A percentile compares a stretch with the other conserved stretches of the same genome.
These are phyloP conservation scores for Boletus reticuloceps DNA, from an alignment of 768 basidiomycete genomes.

Conservation along the genomic window DNA sequence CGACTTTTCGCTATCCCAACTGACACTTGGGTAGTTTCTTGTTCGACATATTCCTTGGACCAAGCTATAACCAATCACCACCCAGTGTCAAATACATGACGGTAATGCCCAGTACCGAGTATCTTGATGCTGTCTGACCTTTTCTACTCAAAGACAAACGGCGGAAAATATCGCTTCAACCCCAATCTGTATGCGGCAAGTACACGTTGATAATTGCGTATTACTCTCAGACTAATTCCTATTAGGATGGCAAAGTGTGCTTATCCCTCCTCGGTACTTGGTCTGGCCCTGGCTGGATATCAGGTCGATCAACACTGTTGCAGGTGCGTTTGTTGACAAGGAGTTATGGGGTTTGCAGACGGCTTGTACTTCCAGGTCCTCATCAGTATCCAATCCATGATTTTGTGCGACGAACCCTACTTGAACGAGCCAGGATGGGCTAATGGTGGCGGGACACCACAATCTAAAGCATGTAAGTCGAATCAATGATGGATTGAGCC, in stretches of 20 bases:
- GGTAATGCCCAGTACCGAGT: constrained; percentile 25
- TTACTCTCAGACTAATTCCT: neutral
- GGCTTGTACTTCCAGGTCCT: constrained; percentile 48
- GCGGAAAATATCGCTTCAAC: constrained; percentile 88
- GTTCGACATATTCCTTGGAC: constrained; percentile 92
- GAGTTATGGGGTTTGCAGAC: neutral
- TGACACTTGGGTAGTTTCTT: constrained; percentile 45
- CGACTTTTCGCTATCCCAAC: neutral
- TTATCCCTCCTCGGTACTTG: constrained; percentile 89
- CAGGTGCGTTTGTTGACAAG: constrained; percentile 48
- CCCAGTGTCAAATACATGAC: constrained; percentile 73
- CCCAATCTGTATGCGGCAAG: constrained; percentile 90
- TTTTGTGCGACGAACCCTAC: constrained; percentile 89
- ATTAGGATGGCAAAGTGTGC: constrained; percentile 93
- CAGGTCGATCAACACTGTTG: constrained; percentile 85
- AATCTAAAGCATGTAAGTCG: constrained; percentile 73
- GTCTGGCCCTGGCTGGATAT: constrained; percentile 90
- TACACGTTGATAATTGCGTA: constrained; percentile 4
- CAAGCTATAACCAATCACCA: constrained; percentile 84
- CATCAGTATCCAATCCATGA: constrained; percentile 96
- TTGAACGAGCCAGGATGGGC: constrained; percentile 93
- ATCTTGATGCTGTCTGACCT: constrained; percentile 10
- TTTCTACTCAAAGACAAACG: constrained; percentile 58
- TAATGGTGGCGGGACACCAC: constrained; percentile 63
- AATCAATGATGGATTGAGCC: neutral